Base-by-base conservation (phyloP, 805 yeast species). In the Lipomyces sp. region DNA sequence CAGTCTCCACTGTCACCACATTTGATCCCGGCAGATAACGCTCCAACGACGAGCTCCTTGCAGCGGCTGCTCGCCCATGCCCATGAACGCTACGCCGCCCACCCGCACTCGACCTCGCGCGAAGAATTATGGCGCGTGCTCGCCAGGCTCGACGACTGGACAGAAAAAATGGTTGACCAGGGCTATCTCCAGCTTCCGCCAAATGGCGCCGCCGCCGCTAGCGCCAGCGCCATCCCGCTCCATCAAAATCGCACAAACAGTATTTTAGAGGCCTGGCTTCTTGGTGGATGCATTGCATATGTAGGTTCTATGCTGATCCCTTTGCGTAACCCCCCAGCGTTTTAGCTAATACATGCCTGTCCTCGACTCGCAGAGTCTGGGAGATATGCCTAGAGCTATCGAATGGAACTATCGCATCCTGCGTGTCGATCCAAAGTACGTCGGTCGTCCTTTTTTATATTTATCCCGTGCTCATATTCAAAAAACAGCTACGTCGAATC, bases 261-360 rank as follows among this genome's bases (percentile, higher is more conserved):
- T 32, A 63, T 67, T 6, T 59, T 67, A 2, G 71, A 67, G 42
- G 69, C 68, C 6, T 67, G 71, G 71, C 67, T 72, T n/a, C 68
- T 73, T 29, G 74, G 73, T 6, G 74, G 75, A 2, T 73, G 74
- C 37, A 69, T 73, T 50, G 75, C 75, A 13, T 67, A 72, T 57
- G 74, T 72, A 58, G 53, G 72, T 71, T 11, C 37, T n/a, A 24
- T 24, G 24, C 24, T 24, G 24, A 24, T 24, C 24, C 24, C 24
- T 24, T 24, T 24, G 24, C 24, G 24, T 24, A 1, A 1, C 24
- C 24, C 24, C 24, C 1, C 24, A 1, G 24, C 30, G 29, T 51
- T 15, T 10, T 34, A 53, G 32, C 60, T 30, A 37, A 62, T 48
- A 53, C 57, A 32, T 50, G 35, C n/a, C 18, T 4, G 15, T 4